Evolutionary conservation across 345 rosid genomes (phyloP).

Genomic region (Citropsis articulata): DNA sequence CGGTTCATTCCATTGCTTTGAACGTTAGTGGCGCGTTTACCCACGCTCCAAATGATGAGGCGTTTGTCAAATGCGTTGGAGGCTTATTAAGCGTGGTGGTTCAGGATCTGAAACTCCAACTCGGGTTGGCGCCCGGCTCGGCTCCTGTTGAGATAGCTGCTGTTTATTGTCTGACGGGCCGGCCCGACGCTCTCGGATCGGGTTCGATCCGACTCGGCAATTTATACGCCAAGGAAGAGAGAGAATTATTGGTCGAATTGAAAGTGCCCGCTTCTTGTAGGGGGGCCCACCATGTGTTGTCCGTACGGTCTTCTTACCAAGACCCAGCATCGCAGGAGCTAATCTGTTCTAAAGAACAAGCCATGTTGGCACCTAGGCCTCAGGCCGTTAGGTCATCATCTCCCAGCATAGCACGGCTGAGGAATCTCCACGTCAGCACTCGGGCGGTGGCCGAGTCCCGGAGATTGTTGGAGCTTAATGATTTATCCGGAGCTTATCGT

Average conservation of each 20-base stretch:
- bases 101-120: constrained; percentile 62
- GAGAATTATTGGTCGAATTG: constrained; percentile 66
- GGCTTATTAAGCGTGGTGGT: constrained; percentile 50
- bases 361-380: constrained; percentile 47
- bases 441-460: constrained; percentile 81
- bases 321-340: constrained; percentile 54
- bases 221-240: constrained; percentile 67
- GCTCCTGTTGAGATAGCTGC: constrained; percentile 61
- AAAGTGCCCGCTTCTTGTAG: constrained; percentile 39
- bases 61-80: constrained; percentile 37
- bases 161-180: constrained; percentile 49
- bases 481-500: constrained; percentile 56
- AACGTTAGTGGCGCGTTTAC: constrained; percentile 25
- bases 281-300: constrained; percentile 56
- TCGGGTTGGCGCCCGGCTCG: constrained; percentile 62
- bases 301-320: constrained; percentile 60
- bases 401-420: constrained; percentile 51
- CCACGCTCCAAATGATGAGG: constrained; percentile 41
- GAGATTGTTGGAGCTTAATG: constrained; percentile 48
- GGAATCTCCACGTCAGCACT: constrained; percentile 65
- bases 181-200: constrained; percentile 47
- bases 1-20: constrained; percentile 60
- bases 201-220: constrained; percentile 67
- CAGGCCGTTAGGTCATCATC: constrained; percentile 47
- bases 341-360: constrained; percentile 42